phyloP scores from a whole-genome alignment of 2,329 filamentous ascomycete species.

The Aspergillus phoenicis region DNA sequence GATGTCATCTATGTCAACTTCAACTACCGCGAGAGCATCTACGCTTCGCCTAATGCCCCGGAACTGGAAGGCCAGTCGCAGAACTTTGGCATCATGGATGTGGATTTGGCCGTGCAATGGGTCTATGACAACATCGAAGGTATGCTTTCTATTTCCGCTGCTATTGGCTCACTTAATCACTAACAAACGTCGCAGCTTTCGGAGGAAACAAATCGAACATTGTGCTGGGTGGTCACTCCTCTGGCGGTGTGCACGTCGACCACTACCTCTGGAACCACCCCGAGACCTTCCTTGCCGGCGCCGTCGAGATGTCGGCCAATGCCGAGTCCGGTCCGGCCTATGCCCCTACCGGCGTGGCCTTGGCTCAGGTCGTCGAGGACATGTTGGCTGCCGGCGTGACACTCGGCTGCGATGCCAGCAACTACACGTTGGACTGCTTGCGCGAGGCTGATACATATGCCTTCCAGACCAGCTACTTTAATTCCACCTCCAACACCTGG shows the following conservation, averaged over 20 bases:
- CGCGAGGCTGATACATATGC: slow-evolving; percentile 22
- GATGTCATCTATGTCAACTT: slow-evolving; percentile 29
- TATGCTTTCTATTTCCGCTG: neutral
- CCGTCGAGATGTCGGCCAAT: slow-evolving; percentile 29
- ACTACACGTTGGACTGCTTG: slow-evolving; percentile 25
- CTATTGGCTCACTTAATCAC: neutral
- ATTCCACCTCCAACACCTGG: slow-evolving; percentile 28
- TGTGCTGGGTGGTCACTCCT: slow-evolving; percentile 27
- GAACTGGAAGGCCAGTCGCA: slow-evolving; percentile 26
- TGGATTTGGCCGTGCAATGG: slow-evolving; percentile 25
- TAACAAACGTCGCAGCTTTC: slow-evolving; percentile 16
- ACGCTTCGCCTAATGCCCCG: slow-evolving; percentile 24
- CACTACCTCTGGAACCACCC: slow-evolving; percentile 30
- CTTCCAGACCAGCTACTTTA: slow-evolving; percentile 27
- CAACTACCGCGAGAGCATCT: slow-evolving; percentile 28
- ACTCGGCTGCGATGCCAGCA: slow-evolving; percentile 19
- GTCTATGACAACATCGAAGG: slow-evolving; percentile 26
- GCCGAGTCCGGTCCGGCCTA: slow-evolving; percentile 24
- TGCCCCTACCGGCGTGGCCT: slow-evolving; percentile 21
- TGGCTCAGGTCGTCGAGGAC: slow-evolving; percentile 24
- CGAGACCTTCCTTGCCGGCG: slow-evolving; percentile 25
- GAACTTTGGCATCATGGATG: slow-evolving; percentile 27
- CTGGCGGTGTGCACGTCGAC: slow-evolving; percentile 25
- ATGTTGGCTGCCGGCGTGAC: slow-evolving; percentile 22
- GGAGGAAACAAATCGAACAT: slow-evolving; percentile 26